These are phyloP conservation scores for Leccinum angustisporum DNA, from an alignment of 1,284 basidiomycete genomes.

Conservation along the genomic window DNA sequence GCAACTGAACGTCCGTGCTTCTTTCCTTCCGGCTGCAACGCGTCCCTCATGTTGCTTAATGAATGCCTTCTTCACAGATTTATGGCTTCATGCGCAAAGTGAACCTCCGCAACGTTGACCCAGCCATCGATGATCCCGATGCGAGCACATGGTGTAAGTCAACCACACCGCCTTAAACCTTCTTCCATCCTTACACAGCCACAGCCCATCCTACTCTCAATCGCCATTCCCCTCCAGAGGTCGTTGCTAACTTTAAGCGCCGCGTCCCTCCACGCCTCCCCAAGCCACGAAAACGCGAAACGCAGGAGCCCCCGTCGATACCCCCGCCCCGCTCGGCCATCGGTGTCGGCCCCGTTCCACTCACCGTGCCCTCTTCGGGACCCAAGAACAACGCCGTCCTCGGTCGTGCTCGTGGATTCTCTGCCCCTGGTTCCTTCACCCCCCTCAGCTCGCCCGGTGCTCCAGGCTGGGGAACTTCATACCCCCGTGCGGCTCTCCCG, in stretches of 20 bases:
- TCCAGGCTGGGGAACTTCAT: slow-evolving; percentile 56
- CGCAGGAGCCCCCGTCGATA: slow-evolving; percentile 57
- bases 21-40: slow-evolving; percentile 14
- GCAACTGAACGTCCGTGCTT: slow-evolving; percentile 80
- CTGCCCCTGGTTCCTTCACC: slow-evolving; percentile 74
- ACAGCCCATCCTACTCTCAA: slow-evolving; percentile 86
- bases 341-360: slow-evolving; percentile 59
- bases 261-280: slow-evolving; percentile 88
- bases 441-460: slow-evolving; percentile 58
- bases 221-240: slow-evolving; percentile 80
- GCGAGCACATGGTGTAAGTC: slow-evolving; percentile 90
- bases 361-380: slow-evolving; percentile 50
- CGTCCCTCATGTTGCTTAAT: slow-evolving; percentile 19
- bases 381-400: slow-evolving; percentile 41
- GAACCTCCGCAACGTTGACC: slow-evolving; percentile 88
- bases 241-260: slow-evolving; percentile 88
- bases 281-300: slow-evolving; percentile 76
- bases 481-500: slow-evolving; percentile 65
- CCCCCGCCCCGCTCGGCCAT: slow-evolving; percentile 73
- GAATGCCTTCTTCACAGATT: slow-evolving; percentile 54
- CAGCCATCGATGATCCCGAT: slow-evolving; percentile 88
- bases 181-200: slow-evolving; percentile 20
- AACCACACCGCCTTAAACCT: slow-evolving; percentile 16
- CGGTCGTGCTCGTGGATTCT: slow-evolving; percentile 73
- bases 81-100: slow-evolving; percentile 96